Evolutionary conservation across 768 basidiomycete genomes (phyloP), one percentile per base, ranked within the genome.

Genomic region (Tulasnella sp.): DNA sequence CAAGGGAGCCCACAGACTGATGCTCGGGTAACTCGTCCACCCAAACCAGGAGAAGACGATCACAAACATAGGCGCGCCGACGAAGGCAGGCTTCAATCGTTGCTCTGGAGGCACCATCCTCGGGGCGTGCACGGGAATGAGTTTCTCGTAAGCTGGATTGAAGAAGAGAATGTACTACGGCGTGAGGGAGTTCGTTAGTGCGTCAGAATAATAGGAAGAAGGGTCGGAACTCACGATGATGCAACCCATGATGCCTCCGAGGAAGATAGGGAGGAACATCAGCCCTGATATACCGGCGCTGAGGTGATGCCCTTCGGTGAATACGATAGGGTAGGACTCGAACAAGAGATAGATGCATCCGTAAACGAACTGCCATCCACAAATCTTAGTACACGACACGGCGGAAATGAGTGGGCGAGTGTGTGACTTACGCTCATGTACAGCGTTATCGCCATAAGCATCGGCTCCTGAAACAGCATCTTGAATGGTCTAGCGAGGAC

Each of bases 321-420:
- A 83, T 49, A 83, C 79, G 77, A 82, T 79, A 0, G 82, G 82
- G 76, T 81, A 80, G 12, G 81, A 80, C 58, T 83, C 82, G 78
- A 82, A 83, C 19, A 80, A 76, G n/a, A 81, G 77, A 75, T 81
- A 81, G 22, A 81, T 75, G 75, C 79, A 76, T 15, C 80, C 79
- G 70, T 79, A 79, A 34, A 71, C 67, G 69, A 77, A 70, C 31
- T 52, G n/a, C 31, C 12, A 25, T 17, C 17, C 22, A 37, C 22
- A 49, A 76, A 39, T 19, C 25, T 71, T 45, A 38, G 36, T 14
- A 12, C 8, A 71, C 36, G 11, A 31, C n/a, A n/a, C n/a, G n/a
- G n/a, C n/a, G n/a, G n/a, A 14, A 6, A 11, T 45, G 29, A 1
- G 4, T 19, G 12, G 11, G 42, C 5, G 15, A 36, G n/a, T 29